These are phyloP conservation scores for Tolypocladium endophyticum DNA, from an alignment of 2,329 filamentous ascomycete species.

Conservation along the genomic window DNA sequence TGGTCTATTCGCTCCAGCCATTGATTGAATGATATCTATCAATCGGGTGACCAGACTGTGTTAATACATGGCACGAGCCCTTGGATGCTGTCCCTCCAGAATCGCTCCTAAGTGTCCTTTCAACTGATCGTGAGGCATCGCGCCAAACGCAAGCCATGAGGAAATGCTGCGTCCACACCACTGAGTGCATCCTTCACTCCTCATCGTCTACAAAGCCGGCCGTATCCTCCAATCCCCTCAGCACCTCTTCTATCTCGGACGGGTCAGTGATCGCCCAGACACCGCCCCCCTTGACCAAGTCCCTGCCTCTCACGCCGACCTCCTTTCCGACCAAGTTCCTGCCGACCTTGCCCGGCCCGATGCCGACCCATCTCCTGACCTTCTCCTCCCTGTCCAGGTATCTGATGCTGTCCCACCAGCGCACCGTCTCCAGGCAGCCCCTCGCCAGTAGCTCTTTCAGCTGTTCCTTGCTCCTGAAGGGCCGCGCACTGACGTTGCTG, in stretches of 20 bases:
- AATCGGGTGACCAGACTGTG: background rate
- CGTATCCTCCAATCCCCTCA: constrained; percentile 56
- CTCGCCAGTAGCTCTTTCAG: constrained; percentile 70
- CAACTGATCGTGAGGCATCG: background rate
- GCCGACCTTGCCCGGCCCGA: constrained; percentile 89
- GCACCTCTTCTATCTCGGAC: constrained; percentile 58
- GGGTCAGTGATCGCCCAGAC: constrained; percentile 89
- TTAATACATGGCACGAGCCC: background rate
- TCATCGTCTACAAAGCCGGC: constrained; percentile 41
- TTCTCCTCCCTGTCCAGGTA: constrained; percentile 78
- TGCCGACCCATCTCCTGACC: constrained; percentile 78
- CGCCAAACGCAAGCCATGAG: background rate
- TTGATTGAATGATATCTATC: background rate
- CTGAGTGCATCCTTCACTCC: constrained; percentile 9
- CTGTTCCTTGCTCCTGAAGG: constrained; percentile 63
- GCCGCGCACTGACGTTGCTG: constrained; percentile 74
- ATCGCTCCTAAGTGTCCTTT: background rate
- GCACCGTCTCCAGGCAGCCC: constrained; percentile 82
- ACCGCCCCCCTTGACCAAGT: constrained; percentile 74
- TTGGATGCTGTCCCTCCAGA: background rate
- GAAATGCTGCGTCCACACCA: background rate
- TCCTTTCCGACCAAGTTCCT: constrained; percentile 91
- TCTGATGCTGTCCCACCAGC: constrained; percentile 88
- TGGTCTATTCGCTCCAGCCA: background rate
- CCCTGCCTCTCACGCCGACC: constrained; percentile 73